Evolutionary conservation across 306 rosid species (phyloP).

Genomic region (Comarum palustre): DNA sequence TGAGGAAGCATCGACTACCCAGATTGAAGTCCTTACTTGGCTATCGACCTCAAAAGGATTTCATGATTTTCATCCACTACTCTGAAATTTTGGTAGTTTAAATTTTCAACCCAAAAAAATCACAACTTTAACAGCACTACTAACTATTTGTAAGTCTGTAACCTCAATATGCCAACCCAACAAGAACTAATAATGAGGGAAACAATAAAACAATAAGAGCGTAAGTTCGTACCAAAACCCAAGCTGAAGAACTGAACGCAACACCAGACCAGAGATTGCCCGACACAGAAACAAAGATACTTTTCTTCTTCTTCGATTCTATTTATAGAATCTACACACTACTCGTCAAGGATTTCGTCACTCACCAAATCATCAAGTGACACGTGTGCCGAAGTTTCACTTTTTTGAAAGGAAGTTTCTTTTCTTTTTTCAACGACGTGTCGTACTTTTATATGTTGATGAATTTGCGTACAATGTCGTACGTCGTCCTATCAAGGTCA

Average conservation of each 20-base stretch:
- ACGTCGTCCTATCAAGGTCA: no score
- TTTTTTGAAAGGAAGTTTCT: no score
- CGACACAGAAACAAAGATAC: not conserved
- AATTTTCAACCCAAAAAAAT: not conserved
- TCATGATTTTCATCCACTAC: not conserved
- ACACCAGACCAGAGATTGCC: not conserved
- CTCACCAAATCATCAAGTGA: not conserved
- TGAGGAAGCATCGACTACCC: not conserved
- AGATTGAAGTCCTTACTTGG: not conserved
- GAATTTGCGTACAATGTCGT: no score
- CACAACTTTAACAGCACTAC: not conserved
- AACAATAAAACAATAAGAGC: no score
- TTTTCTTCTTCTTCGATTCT: not conserved
- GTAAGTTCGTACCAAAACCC: not conserved
- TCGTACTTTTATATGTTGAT: no score
- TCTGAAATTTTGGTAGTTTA: not conserved
- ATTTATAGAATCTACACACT: no score
- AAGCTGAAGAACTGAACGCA: not conserved
- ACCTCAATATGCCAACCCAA: not conserved
- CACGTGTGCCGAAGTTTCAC: no score
- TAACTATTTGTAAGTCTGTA: not conserved
- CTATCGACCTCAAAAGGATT: not conserved
- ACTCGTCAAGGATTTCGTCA: not conserved
- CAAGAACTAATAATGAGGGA: no score
- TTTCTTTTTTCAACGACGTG: no score